phyloP scores from a whole-genome alignment of 2,329 filamentous ascomycete genomes.

The Penicillium janthinellum region DNA sequence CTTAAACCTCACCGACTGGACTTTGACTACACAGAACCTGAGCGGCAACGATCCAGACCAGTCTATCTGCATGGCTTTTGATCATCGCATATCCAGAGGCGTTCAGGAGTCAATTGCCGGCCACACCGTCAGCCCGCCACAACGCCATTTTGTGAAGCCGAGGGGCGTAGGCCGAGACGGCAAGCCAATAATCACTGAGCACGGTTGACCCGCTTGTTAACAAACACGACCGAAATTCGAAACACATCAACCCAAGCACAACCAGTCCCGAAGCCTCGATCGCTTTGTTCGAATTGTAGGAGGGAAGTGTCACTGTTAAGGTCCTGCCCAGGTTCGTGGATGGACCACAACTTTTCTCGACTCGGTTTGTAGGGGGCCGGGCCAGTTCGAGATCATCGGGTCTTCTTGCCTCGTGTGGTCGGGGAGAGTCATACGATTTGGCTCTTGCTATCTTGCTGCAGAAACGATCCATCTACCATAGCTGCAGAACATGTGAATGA shows the following conservation, averaged over 20 bases:
- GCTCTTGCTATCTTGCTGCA: not conserved
- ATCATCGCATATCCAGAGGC: not conserved
- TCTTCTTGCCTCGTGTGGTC: not conserved
- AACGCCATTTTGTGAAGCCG: not conserved
- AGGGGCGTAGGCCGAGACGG: not conserved
- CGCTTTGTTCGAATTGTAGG: not conserved
- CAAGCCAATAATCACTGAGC: not conserved
- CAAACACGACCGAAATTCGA: not conserved
- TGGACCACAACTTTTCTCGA: too few relatives aligned
- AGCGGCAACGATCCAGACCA: not conserved
- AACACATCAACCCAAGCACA: not conserved
- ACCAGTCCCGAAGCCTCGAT: not conserved
- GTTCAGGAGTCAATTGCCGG: not conserved
- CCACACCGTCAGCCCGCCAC: constrained; percentile 6
- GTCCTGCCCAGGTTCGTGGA: not conserved
- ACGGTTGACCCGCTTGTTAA: not conserved
- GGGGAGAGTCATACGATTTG: not conserved
- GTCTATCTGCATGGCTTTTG: not conserved
- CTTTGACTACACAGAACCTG: not conserved
- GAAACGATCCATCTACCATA: not conserved
- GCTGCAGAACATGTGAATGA: not conserved
- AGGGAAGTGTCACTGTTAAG: not conserved
- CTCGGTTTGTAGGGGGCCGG: not conserved
- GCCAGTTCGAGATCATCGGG: not conserved
- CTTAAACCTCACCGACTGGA: not conserved